A percentile compares a stretch with the other conserved stretches of the same genome.
Conservation (phyloP, 2,329 filamentous ascomycete genomes). For the Colletotrichum spaethianum region DNA sequence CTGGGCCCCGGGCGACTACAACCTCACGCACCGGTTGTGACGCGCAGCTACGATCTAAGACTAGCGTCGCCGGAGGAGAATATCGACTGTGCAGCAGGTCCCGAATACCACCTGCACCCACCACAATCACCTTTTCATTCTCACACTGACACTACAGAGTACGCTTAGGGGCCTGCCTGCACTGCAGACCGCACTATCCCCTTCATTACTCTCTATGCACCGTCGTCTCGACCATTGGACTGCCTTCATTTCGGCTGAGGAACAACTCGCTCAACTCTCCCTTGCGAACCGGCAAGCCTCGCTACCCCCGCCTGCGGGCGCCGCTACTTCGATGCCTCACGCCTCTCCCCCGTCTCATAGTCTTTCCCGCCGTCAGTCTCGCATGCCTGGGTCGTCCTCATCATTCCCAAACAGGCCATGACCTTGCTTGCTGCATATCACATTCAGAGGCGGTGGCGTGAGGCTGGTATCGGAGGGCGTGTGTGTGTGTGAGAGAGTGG, state of each 20-base stretch:
- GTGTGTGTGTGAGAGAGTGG: not conserved
- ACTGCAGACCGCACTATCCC: conserved; percentile 6
- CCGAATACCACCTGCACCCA: conserved; percentile 36
- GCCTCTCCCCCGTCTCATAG: conserved; percentile 17
- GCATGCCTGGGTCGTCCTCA: conserved; percentile 26
- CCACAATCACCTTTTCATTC: not conserved
- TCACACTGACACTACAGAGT: conserved; percentile 1
- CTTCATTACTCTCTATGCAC: conserved; percentile 29
- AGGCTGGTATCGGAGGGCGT: conserved; percentile 6
- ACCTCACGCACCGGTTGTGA: conserved; percentile 37
- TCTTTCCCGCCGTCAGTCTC: conserved; percentile 20
- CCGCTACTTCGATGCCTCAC: conserved; percentile 18
- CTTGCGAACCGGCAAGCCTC: conserved; percentile 25
- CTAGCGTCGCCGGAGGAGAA: conserved; percentile 35
- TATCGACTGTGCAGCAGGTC: conserved; percentile 40
- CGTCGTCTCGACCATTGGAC: conserved; percentile 29
- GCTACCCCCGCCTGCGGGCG: conserved; percentile 26
- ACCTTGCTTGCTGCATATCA: conserved; percentile 37
- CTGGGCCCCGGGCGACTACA: conserved; percentile 25
- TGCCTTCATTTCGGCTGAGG: conserved; percentile 1
- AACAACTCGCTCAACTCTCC: not conserved
- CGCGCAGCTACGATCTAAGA: conserved; percentile 41
- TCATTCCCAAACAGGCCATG: conserved; percentile 40
- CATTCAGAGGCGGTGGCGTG: conserved; percentile 31
- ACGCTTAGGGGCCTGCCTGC: not conserved